phyloP scores from a whole-genome alignment of 305 asterid genomes.

The Stenogyne calaminthoides region DNA sequence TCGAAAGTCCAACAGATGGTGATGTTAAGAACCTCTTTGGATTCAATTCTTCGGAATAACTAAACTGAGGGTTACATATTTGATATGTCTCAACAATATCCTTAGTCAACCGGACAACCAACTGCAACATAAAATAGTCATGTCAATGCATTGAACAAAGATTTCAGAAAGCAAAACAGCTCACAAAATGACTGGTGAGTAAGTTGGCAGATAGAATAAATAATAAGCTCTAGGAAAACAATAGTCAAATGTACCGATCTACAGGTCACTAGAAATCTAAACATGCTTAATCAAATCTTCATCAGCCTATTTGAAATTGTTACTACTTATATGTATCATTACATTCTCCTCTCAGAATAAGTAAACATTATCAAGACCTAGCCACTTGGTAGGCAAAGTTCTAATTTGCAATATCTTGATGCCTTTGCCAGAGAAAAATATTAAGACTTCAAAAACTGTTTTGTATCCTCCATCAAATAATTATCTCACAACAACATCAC shows the following conservation, averaged over 20 bases:
- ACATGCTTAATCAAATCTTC: conserved; percentile 15
- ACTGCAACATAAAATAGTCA: conserved; percentile 51
- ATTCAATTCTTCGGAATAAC: conserved; percentile 73
- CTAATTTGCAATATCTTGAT: background rate
- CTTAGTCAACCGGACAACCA: conserved; percentile 90
- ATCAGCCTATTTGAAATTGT: conserved; percentile 1
- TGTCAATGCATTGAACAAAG: conserved; percentile 29
- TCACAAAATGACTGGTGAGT: conserved; percentile 10
- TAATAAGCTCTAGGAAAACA: background rate
- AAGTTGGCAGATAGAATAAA: conserved; percentile 18
- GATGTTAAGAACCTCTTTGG: conserved; percentile 95
- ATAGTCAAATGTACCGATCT: background rate
- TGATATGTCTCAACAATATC: conserved; percentile 85
- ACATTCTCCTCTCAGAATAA: background rate
- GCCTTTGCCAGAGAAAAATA: background rate
- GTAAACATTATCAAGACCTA: background rate
- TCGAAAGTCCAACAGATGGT: conserved; percentile 79
- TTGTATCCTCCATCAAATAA: conserved; percentile 6
- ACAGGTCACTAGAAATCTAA: background rate
- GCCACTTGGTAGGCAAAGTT: conserved; percentile 11
- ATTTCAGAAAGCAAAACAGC: conserved; percentile 17
- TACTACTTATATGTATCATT: conserved; percentile 11
- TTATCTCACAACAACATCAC: conserved; percentile 6
- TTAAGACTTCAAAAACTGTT: conserved; percentile 12
- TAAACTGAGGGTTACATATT: conserved; percentile 83